Conservation (phyloP, 495 filamentous ascomycete genomes). For the Jackrogersella multiformis region DNA sequence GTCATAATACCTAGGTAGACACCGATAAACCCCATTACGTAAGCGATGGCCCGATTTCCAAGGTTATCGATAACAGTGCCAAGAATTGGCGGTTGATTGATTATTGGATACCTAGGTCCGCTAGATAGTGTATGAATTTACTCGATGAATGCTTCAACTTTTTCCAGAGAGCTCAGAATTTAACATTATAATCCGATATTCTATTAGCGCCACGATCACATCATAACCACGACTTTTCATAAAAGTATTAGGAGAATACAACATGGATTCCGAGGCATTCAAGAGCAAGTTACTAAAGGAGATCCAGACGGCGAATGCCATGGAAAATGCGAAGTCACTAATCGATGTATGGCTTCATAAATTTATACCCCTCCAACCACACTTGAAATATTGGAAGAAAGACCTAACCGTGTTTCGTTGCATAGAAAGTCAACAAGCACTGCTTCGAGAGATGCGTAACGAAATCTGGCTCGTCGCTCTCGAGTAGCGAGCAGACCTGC, state of each 20-base stretch:
- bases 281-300: conserved; percentile 79
- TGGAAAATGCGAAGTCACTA: conserved; percentile 76
- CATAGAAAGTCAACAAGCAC: conserved; percentile 93
- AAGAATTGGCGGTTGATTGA: conserved; percentile 2
- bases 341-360: conserved; percentile 68
- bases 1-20: too few species aligned
- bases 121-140: too few species aligned
- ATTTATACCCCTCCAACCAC: not conserved
- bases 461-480: conserved; percentile 80
- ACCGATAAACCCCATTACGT: too few species aligned
- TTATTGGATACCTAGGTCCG: too few species aligned
- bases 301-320: conserved; percentile 75
- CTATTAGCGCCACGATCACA: not conserved
- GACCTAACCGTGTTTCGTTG: conserved; percentile 11
- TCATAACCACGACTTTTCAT: too few species aligned
- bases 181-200: not conserved
- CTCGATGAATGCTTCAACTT: conserved; percentile 34
- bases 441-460: conserved; percentile 95
- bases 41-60: too few species aligned
- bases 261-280: conserved; percentile 57
- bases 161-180: conserved; percentile 16
- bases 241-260: not conserved
- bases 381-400: not conserved
- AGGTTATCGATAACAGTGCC: not conserved
- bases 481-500: conserved; percentile 77